A percentile compares a stretch with the other conserved stretches of the same genome.
Evolutionary conservation across 2,329 filamentous ascomycete genomes (phyloP).

Genomic region (Leptographium lundbergii): DNA sequence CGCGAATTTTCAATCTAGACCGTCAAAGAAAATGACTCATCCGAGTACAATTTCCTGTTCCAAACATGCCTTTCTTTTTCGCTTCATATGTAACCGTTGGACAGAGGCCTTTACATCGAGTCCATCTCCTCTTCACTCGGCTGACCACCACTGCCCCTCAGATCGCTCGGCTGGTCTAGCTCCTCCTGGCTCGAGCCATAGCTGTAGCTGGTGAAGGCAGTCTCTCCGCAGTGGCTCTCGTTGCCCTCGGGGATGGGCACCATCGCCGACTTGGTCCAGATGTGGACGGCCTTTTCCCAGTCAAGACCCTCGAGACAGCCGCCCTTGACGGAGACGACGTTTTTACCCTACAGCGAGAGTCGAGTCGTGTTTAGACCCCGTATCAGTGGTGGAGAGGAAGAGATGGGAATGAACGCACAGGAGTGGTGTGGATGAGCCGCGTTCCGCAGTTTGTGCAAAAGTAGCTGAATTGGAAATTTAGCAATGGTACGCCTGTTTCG

Average conservation of each 20-base stretch:
- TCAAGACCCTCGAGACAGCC: slow-evolving; percentile 53
- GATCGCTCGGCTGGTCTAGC: slow-evolving; percentile 30
- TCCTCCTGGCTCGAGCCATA: slow-evolving; percentile 31
- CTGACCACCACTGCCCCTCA: slow-evolving; percentile 4
- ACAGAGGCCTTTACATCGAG: background rate
- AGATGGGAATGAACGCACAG: slow-evolving; percentile 21
- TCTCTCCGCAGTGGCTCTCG: slow-evolving; percentile 43
- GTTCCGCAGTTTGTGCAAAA: slow-evolving; percentile 57
- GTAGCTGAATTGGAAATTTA: slow-evolving; percentile 28
- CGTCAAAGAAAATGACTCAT: background rate
- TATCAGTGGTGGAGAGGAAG: background rate
- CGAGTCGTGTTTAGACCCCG: background rate
- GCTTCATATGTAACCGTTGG: background rate
- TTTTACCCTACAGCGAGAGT: slow-evolving; percentile 30
- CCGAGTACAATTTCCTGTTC: background rate
- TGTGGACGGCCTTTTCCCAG: slow-evolving; percentile 49
- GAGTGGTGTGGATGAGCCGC: slow-evolving; percentile 48
- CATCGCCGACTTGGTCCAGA: slow-evolving; percentile 56
- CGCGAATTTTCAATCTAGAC: background rate
- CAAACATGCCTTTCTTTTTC: background rate
- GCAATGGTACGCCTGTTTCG: no score
- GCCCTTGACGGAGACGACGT: slow-evolving; percentile 52
- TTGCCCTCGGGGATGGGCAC: slow-evolving; percentile 54
- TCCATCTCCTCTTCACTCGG: background rate
- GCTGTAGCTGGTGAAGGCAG: slow-evolving; percentile 29